Base-by-base conservation (phyloP, 192 early-diverging fungal species). In the Gonapodya prolifera region DNA sequence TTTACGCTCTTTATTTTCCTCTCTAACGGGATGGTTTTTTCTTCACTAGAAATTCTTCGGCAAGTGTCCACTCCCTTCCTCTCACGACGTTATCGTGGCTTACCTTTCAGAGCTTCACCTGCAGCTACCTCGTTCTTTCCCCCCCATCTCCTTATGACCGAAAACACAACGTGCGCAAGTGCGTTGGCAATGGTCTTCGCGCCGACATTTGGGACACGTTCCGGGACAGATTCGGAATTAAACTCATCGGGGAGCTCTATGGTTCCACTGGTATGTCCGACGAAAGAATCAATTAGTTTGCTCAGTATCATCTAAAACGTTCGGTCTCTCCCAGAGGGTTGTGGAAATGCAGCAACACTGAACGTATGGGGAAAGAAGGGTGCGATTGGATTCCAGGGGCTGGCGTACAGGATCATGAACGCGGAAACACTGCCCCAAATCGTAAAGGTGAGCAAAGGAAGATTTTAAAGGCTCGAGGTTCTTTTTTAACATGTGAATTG, bases 101-200 rank as follows among this genome's bases (percentile, higher is more conserved):
- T n/a, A n/a, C n/a, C n/a, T n/a, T n/a, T n/a, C n/a, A n/a, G n/a
- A n/a, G n/a, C n/a, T n/a, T n/a, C n/a, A n/a, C n/a, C n/a, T n/a
- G 87, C 69, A 83, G 91, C 76, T 93, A 91, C 73, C 79, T 93
- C 29, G 33, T 91, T 17, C 80, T 81, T 69, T 82, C 83, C 31
- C 88, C 90, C 0, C 77, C 82, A 16, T 69, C 78, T 34, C 81
- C 87, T 16, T 32, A 83, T 1, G 90, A 91, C 33, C 85, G 82
- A 34, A 81, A 81, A 13, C 90, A 92, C 75, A 79, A 81, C 0
- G 81, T 93, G 35, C 80, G 83, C 30, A 28, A 90, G 33, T 84
- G 83, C 1, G 85, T 88, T 78, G 91, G 91, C 70, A 93, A 93
- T 76, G 91, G 91, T 16, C 83, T 93, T 79, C 80, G 89, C 13